These are phyloP conservation scores for Hyaloscypha hepaticicola DNA, from an alignment of 495 filamentous ascomycete genomes.

Conservation along the genomic window DNA sequence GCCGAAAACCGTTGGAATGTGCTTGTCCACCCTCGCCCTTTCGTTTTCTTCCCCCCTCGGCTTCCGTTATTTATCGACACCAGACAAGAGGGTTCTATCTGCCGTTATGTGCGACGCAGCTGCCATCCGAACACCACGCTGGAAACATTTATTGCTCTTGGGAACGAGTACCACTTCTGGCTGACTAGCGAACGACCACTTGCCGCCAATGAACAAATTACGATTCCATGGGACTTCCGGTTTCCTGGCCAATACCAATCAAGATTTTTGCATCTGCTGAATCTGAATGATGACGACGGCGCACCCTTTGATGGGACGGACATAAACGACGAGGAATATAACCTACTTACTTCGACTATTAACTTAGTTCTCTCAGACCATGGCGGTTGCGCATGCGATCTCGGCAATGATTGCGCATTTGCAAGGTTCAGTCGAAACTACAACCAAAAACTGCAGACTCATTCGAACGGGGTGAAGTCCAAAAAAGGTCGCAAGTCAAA, in stretches of 20 bases:
- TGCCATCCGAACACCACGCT: slow-evolving; percentile 82
- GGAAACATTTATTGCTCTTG: slow-evolving; percentile 75
- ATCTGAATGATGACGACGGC: slow-evolving; percentile 47
- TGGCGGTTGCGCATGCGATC: slow-evolving; percentile 83
- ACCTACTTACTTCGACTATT: slow-evolving; percentile 52
- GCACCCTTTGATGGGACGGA: slow-evolving; percentile 36
- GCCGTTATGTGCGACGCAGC: slow-evolving; percentile 84
- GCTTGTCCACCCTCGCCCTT: slow-evolving; percentile 76
- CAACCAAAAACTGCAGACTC: slow-evolving; percentile 45
- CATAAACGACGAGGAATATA: slow-evolving; percentile 51
- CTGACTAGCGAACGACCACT: slow-evolving; percentile 77
- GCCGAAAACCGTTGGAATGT: slow-evolving; percentile 71
- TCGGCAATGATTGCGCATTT: slow-evolving; percentile 63
- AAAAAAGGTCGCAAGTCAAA: slow-evolving; percentile 59
- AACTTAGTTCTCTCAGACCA: slow-evolving; percentile 76
- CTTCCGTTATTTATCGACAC: slow-evolving; percentile 91
- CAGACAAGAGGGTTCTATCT: slow-evolving; percentile 74
- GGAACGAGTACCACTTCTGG: slow-evolving; percentile 82
- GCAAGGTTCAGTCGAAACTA: slow-evolving; percentile 71
- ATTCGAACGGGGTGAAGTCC: slow-evolving; percentile 53
- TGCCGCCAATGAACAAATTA: slow-evolving; percentile 53
- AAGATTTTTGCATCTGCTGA: slow-evolving; percentile 48
- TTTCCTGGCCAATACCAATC: slow-evolving; percentile 44
- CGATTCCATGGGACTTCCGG: slow-evolving; percentile 55
- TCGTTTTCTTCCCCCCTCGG: slow-evolving; percentile 79